A percentile compares a stretch with the other conserved stretches of the same genome.
Evolutionary conservation across 129 eudicot species (phyloP).

Genomic region (Arctium minus): DNA sequence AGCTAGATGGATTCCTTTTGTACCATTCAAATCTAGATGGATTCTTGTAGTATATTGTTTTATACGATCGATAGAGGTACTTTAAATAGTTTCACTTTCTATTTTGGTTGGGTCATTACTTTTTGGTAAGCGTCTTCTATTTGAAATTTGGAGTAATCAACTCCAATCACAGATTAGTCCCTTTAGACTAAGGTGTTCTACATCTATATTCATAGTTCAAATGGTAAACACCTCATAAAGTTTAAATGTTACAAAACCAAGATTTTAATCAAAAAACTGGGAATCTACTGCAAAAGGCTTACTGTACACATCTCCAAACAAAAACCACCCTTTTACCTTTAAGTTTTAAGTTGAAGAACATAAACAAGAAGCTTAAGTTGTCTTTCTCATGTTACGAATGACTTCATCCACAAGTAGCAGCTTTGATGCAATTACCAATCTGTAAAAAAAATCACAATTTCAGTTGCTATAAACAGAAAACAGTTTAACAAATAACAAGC

Average conservation of each 20-base stretch:
- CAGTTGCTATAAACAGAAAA: neutral
- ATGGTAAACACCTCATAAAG: neutral
- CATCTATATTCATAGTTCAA: neutral
- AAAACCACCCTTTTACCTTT: neutral
- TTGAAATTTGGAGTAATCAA: too few relatives aligned
- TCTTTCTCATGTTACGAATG: constrained; percentile 88
- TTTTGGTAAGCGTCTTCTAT: too few relatives aligned
- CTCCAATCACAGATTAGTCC: too few relatives aligned
- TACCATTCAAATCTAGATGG: too few relatives aligned
- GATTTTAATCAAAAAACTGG: neutral
- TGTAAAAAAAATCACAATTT: constrained; percentile 24
- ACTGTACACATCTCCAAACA: neutral
- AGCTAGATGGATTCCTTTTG: too few relatives aligned
- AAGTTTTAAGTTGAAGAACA: constrained; percentile 10
- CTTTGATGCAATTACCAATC: constrained; percentile 83
- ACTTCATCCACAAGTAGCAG: constrained; percentile 91
- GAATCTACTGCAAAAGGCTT: neutral
- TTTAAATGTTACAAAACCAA: neutral
- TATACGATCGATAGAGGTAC: too few relatives aligned
- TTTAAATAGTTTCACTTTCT: too few relatives aligned
- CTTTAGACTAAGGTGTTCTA: too few relatives aligned
- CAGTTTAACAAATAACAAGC: neutral
- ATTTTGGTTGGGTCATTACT: too few relatives aligned
- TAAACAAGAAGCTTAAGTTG: constrained; percentile 30
- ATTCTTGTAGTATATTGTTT: too few relatives aligned